Percentiles rank a stretch among this genome's conserved stretches.
These are phyloP conservation scores for Penicillium taxi DNA, from an alignment of 495 filamentous ascomycete genomes.

Conservation along the genomic window DNA sequence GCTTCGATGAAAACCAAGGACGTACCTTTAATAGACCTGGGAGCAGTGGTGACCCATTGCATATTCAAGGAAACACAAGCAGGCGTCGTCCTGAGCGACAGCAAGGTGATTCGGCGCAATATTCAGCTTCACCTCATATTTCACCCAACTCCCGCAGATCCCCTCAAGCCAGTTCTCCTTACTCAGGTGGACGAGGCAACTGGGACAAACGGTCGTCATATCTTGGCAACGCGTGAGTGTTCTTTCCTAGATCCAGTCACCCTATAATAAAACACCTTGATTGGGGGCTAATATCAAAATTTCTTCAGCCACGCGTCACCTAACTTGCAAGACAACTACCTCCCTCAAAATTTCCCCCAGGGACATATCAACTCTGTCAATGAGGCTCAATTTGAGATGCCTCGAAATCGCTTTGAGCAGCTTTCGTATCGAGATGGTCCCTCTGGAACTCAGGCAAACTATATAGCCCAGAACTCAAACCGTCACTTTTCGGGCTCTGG, in stretches of 20 bases:
- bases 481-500: constrained; percentile 31
- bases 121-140: constrained; percentile 52
- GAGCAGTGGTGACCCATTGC: constrained; percentile 30
- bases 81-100: constrained; percentile 26
- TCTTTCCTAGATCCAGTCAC: no score
- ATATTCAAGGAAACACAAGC: constrained; percentile 29
- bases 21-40: no score
- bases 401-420: constrained; percentile 42
- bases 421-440: constrained; percentile 48
- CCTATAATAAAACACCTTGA: no score
- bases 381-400: constrained; percentile 45
- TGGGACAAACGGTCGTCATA: constrained; percentile 50
- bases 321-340: constrained; percentile 43
- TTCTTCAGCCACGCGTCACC: constrained; percentile 39
- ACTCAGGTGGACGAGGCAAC: constrained; percentile 46
- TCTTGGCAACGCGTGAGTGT: constrained; percentile 51
- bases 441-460: constrained; percentile 46
- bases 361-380: constrained; percentile 49
- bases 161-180: constrained; percentile 59
- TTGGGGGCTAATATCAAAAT: constrained; percentile 17
- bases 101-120: constrained; percentile 39
- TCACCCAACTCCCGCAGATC: constrained; percentile 55
- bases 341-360: constrained; percentile 33
- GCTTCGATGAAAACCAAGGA: constrained; percentile 29
- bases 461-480: constrained; percentile 44